phyloP scores from a whole-genome alignment of 208 protist species.

The Leishmania martiniquensis region DNA sequence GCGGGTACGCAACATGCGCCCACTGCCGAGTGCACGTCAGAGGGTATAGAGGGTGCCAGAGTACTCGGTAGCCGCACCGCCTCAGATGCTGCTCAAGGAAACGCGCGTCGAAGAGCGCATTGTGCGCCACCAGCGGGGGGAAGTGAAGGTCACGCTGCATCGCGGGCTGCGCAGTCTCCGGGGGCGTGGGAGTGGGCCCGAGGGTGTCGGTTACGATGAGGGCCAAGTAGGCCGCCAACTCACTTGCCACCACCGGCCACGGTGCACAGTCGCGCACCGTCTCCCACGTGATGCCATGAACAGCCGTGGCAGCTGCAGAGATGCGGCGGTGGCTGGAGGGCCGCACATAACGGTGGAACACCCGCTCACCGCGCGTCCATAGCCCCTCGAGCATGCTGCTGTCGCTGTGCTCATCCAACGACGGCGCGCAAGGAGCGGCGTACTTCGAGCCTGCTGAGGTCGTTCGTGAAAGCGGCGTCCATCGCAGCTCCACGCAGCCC shows the following conservation, averaged over 20 bases:
- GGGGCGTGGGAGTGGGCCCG: not conserved
- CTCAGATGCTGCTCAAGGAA: constrained; percentile 46
- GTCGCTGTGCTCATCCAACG: not conserved
- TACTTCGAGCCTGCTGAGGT: not conserved
- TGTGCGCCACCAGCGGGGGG: constrained; percentile 76
- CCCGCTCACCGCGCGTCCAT: constrained; percentile 45
- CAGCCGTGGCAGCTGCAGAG: constrained; percentile 15
- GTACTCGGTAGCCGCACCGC: constrained; percentile 42
- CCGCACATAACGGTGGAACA: constrained; percentile 53
- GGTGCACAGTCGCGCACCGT: constrained; percentile 32
- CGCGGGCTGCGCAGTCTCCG: not conserved
- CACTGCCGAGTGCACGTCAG: constrained; percentile 59
- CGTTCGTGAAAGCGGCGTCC: constrained; percentile 25
- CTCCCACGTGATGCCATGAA: constrained; percentile 43
- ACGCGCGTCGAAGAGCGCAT: constrained; percentile 56
- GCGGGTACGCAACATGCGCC: constrained; percentile 49
- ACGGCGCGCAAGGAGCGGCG: not conserved
- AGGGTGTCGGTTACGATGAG: not conserved
- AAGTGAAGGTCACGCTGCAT: constrained; percentile 17
- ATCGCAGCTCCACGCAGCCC: constrained; percentile 61
- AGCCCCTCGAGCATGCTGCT: constrained; percentile 7
- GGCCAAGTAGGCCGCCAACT: constrained; percentile 28
- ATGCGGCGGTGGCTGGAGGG: constrained; percentile 22
- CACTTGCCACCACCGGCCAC: constrained; percentile 30
- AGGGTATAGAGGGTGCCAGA: constrained; percentile 51